Evolutionary conservation across 495 filamentous ascomycete species (phyloP).

Genomic region (Xylaria curta): DNA sequence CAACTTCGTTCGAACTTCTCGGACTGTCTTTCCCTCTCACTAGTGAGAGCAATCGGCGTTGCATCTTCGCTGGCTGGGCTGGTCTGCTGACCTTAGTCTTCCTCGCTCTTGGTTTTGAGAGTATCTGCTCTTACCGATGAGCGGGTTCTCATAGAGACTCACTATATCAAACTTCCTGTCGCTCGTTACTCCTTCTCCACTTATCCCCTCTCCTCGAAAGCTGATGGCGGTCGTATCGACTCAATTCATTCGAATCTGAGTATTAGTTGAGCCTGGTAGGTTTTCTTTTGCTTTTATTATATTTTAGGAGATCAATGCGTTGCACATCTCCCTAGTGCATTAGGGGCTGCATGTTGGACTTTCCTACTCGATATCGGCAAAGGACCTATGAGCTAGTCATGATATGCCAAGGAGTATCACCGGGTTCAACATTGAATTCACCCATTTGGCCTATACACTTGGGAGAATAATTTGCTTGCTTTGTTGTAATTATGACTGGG

Average conservation of each 20-base stretch:
- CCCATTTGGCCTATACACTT: neutral
- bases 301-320: neutral
- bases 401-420: neutral
- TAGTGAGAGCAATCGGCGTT: constrained; percentile 10
- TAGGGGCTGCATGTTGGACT: neutral
- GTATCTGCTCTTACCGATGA: constrained; percentile 6
- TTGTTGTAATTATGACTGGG: neutral
- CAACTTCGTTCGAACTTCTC: constrained; percentile 3
- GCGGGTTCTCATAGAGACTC: constrained; percentile 21
- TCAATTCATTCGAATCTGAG: neutral
- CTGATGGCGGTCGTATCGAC: neutral
- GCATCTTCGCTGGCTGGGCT: neutral
- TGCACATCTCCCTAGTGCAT: neutral
- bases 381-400: neutral
- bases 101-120: neutral
- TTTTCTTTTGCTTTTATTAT: neutral
- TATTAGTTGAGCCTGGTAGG: constrained; percentile 13
- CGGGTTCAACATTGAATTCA: neutral
- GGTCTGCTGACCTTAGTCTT: constrained; percentile 8
- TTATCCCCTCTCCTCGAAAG: neutral
- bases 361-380: neutral
- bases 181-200: constrained; percentile 20
- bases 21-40: neutral
- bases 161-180: constrained; percentile 23
- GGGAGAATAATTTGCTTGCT: neutral